Conservation (phyloP, 1,284 basidiomycete genomes). For the Phaffia rhodozyma region DNA sequence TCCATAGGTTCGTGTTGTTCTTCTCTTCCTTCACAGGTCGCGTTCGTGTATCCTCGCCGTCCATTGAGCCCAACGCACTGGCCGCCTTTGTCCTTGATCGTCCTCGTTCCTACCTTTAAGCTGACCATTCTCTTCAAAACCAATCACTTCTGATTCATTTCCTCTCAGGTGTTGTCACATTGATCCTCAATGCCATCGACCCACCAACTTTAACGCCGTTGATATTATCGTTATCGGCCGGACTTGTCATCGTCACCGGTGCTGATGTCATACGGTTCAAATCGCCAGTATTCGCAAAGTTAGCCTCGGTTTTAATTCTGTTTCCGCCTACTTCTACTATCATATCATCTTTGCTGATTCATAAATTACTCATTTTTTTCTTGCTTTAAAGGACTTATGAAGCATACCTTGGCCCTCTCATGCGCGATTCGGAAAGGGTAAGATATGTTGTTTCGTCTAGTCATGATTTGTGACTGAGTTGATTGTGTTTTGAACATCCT, state of each 20-base stretch:
- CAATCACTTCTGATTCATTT: neutral
- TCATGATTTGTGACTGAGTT: too few relatives aligned
- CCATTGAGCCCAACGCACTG: neutral
- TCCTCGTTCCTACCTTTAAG: conserved; percentile 44
- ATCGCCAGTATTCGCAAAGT: conserved; percentile 51
- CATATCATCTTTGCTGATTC: neutral
- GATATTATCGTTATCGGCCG: conserved; percentile 51
- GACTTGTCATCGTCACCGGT: conserved; percentile 57
- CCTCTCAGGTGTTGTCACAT: conserved; percentile 2
- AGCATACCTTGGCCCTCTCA: conserved; percentile 65
- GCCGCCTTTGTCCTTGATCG: neutral
- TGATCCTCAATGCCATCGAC: conserved; percentile 36
- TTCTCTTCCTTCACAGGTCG: conserved; percentile 5
- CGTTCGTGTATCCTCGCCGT: neutral
- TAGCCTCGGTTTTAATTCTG: neutral
- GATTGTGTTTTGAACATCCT: neutral
- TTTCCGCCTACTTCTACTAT: neutral
- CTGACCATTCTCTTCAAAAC: neutral
- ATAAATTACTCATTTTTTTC: neutral
- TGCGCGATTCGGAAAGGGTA: conserved; percentile 85
- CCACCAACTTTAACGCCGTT: conserved; percentile 42
- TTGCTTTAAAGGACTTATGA: conserved; percentile 59
- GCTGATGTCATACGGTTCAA: conserved; percentile 69
- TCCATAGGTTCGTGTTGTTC: conserved; percentile 57
- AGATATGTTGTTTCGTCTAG: conserved; percentile 21